These are phyloP conservation scores for Plasmopara muralis DNA, from an alignment of 352 stramenopile genomes.

Conservation along the genomic window DNA sequence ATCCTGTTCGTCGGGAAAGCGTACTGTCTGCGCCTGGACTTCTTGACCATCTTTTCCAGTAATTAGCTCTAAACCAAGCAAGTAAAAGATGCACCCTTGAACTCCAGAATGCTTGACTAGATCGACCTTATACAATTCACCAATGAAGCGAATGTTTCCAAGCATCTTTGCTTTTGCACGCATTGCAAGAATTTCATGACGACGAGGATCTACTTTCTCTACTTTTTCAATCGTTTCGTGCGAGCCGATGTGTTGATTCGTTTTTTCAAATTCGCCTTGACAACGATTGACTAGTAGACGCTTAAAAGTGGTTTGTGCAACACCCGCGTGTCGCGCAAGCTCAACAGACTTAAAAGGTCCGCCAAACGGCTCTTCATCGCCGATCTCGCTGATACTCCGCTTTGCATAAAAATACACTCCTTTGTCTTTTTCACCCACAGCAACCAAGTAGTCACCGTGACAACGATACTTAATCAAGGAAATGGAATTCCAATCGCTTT, in stretches of 20 bases:
- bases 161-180: constrained; percentile 72
- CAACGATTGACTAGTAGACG: constrained; percentile 67
- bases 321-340: constrained; percentile 37
- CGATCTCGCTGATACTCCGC: constrained; percentile 42
- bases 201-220: constrained; percentile 36
- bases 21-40: constrained; percentile 51
- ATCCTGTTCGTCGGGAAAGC: constrained; percentile 79
- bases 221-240: constrained; percentile 29
- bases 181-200: constrained; percentile 55
- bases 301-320: constrained; percentile 60
- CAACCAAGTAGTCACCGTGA: constrained; percentile 33
- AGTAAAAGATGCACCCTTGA: constrained; percentile 72
- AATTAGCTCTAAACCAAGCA: constrained; percentile 72
- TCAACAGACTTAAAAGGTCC: constrained; percentile 54
- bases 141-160: constrained; percentile 85
- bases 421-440: constrained; percentile 37
- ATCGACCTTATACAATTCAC: constrained; percentile 83
- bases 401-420: constrained; percentile 58
- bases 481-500: constrained; percentile 21
- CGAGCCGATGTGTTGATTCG: constrained; percentile 37
- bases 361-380: constrained; percentile 55
- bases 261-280: constrained; percentile 80
- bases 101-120: constrained; percentile 76
- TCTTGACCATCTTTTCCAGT: constrained; percentile 34
- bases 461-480: constrained; percentile 32